Evolutionary conservation across 1,139 yeast genomes (phyloP).

Genomic region (Pichia inconspicua): DNA sequence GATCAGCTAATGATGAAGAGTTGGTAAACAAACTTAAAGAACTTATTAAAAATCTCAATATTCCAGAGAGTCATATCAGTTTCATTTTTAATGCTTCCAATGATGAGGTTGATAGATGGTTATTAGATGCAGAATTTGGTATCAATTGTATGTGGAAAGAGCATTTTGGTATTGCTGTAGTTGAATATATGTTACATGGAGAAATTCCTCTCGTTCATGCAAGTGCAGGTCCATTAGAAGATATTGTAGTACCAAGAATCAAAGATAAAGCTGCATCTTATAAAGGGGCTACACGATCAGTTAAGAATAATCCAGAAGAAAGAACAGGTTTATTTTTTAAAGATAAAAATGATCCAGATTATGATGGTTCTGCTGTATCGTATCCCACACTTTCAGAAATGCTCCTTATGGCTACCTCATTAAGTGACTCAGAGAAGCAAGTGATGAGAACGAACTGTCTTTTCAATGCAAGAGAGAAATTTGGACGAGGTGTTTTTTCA

Average conservation of each 20-base stretch:
- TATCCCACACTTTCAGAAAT: slow-evolving; percentile 39
- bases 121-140: slow-evolving; percentile 64
- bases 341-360: slow-evolving; percentile 58
- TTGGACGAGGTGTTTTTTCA: slow-evolving; percentile 61
- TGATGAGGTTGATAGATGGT: slow-evolving; percentile 45
- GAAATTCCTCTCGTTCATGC: slow-evolving; percentile 86
- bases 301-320: slow-evolving; percentile 3
- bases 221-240: slow-evolving; percentile 88
- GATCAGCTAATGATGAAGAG: slow-evolving; percentile 58
- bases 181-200: slow-evolving; percentile 85
- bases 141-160: slow-evolving; percentile 99
- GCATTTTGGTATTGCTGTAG: slow-evolving; percentile 97
- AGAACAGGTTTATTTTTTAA: slow-evolving; percentile 68
- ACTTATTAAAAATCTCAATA: slow-evolving; percentile 39
- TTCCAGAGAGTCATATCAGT: slow-evolving; percentile 41
- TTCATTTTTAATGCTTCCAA: slow-evolving; percentile 76
- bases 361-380: slow-evolving; percentile 16
- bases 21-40: slow-evolving; percentile 45
- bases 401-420: slow-evolving; percentile 37
- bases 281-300: slow-evolving; percentile 5
- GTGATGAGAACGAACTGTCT: slow-evolving; percentile 46
- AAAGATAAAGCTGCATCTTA: slow-evolving; percentile 27
- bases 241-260: slow-evolving; percentile 59
- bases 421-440: slow-evolving; percentile 34
- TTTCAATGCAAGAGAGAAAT: slow-evolving; percentile 46